A percentile compares a stretch with the other conserved stretches of the same genome.
Evolutionary conservation across 345 rosid species (phyloP).

Genomic region (Syzygium oleosum): DNA sequence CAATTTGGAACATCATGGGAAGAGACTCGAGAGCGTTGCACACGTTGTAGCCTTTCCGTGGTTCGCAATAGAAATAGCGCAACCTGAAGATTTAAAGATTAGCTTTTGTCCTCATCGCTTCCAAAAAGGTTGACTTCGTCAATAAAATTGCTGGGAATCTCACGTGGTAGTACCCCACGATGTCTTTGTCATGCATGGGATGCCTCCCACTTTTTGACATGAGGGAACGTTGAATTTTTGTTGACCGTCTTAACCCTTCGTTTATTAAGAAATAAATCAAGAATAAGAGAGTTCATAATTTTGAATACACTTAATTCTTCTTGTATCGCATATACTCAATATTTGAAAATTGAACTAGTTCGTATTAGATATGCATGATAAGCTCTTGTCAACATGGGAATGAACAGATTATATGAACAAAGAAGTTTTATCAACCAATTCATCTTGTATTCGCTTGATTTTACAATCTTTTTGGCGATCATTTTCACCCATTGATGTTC

Average conservation of each 20-base stretch:
- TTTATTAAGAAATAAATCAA: not conserved
- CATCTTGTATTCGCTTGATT: accelerated
- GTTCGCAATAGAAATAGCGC: not conserved
- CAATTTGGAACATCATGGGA: not conserved
- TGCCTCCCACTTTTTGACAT: not conserved
- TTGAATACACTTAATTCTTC: not conserved
- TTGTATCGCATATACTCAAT: not conserved
- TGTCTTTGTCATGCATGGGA: not conserved
- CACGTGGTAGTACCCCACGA: not conserved
- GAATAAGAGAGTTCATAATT: not conserved
- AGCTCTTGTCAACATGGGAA: no score
- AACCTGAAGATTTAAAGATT: not conserved
- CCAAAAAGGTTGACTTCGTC: not conserved
- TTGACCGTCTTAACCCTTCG: accelerated
- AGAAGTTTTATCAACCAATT: no score
- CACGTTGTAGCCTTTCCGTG: not conserved
- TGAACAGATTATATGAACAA: no score
- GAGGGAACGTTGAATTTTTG: accelerated
- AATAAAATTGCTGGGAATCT: not conserved
- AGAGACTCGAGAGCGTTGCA: not conserved
- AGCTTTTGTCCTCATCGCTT: not conserved
- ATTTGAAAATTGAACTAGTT: not conserved
- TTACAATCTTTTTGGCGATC: no score
- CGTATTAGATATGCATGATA: not conserved
- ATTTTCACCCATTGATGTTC: no score